Evolutionary conservation across 805 yeast species (phyloP).

Genomic region (Cyberlindnera mississippiensis): DNA sequence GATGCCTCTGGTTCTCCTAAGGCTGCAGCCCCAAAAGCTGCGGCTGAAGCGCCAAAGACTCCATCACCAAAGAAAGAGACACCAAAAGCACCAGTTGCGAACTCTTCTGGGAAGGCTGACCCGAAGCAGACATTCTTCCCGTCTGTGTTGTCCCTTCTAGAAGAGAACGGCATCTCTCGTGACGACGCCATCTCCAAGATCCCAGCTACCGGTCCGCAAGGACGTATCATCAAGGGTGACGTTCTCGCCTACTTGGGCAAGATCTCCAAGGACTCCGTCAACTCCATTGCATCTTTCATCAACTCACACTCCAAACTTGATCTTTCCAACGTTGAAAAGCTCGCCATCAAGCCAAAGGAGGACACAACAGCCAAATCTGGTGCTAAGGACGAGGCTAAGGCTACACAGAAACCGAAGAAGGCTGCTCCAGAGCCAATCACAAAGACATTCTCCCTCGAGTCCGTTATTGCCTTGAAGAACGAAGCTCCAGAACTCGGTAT

Average conservation of each 20-base stretch:
- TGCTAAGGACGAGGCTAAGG: constrained; percentile 15
- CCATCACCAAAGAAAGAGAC: constrained; percentile 10
- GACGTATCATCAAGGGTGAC: constrained; percentile 87
- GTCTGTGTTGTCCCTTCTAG: constrained; percentile 67
- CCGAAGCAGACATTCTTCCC: constrained; percentile 69
- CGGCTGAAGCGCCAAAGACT: constrained; percentile 14
- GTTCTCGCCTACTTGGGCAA: constrained; percentile 79
- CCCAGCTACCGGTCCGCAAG: constrained; percentile 84
- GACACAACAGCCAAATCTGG: constrained; percentile 19
- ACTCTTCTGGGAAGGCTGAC: constrained; percentile 45
- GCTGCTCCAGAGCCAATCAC: constrained; percentile 33
- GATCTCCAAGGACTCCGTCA: constrained; percentile 54
- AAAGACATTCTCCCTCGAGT: constrained; percentile 29
- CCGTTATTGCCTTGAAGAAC: constrained; percentile 28
- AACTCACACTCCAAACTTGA: constrained; percentile 61
- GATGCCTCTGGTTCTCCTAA: constrained; percentile 21
- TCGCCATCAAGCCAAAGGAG: constrained; percentile 26
- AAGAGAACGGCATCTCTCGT: constrained; percentile 54
- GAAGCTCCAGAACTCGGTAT: constrained; percentile 28
- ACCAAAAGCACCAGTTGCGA: constrained; percentile 20
- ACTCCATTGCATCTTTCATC: constrained; percentile 51
- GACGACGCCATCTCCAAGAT: constrained; percentile 71
- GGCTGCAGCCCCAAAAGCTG: no score
- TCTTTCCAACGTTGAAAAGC: constrained; percentile 56
- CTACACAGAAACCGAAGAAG: constrained; percentile 13